A percentile compares a stretch with the other conserved stretches of the same genome.
Conservation (phyloP, 768 basidiomycete genomes). For the Xerocomus potaroensis region DNA sequence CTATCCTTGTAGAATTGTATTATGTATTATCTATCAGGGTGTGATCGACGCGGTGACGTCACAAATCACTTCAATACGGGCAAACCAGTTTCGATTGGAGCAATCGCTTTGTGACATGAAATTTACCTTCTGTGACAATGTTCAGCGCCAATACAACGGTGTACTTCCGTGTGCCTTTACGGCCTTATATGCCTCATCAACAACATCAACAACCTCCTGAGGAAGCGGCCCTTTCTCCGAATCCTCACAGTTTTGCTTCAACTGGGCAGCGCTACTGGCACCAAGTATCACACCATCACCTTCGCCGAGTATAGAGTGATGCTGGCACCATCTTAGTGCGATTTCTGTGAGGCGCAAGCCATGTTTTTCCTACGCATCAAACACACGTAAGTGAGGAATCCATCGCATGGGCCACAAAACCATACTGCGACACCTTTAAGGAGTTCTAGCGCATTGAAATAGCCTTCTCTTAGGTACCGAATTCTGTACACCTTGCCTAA, state of each 20-base stretch:
- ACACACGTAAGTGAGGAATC: background rate
- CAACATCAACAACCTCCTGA: conserved; percentile 44
- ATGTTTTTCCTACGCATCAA: conserved; percentile 39
- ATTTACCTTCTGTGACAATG: no score
- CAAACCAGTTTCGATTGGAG: no score
- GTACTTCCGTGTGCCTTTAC: conserved; percentile 33
- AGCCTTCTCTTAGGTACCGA: conserved; percentile 41
- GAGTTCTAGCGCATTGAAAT: conserved; percentile 40
- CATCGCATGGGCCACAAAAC: background rate
- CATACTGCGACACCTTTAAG: conserved; percentile 40
- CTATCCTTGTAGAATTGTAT: no score
- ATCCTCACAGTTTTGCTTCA: conserved; percentile 42
- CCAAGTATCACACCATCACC: conserved; percentile 47
- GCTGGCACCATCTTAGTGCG: conserved; percentile 58
- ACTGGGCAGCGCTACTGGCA: conserved; percentile 41
- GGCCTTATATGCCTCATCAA: conserved; percentile 46
- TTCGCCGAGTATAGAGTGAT: conserved; percentile 45
- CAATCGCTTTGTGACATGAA: no score
- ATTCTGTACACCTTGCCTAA: conserved; percentile 45
- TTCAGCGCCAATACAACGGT: conserved; percentile 36
- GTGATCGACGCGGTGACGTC: no score
- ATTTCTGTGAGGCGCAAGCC: conserved; percentile 48
- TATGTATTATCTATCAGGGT: no score
- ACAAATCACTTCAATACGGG: no score
- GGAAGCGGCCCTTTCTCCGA: conserved; percentile 52